A percentile compares a stretch with the other conserved stretches of the same genome.
These are phyloP conservation scores for Noccaea caerulescens DNA, from an alignment of 345 rosid species.

Conservation along the genomic window DNA sequence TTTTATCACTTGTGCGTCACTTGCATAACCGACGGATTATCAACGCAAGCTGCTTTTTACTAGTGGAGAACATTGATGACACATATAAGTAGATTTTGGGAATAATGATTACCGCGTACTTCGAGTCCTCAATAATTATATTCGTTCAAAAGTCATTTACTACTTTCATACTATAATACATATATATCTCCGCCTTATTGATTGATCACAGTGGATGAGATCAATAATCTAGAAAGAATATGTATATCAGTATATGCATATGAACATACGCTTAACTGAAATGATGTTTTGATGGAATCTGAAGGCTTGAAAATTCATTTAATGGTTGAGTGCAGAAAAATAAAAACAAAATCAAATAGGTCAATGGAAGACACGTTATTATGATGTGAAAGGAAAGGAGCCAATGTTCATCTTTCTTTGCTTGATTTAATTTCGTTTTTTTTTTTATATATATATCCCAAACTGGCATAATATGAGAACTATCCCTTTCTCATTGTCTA, in stretches of 20 bases:
- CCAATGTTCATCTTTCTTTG: constrained; percentile 33
- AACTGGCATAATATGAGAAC: constrained; percentile 10
- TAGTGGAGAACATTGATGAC: not conserved
- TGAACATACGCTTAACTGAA: not conserved
- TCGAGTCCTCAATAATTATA: not conserved
- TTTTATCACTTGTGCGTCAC: constrained; percentile 5
- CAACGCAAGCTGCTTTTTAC: constrained; percentile 3
- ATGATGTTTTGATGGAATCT: constrained; percentile 7
- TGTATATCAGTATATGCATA: not conserved
- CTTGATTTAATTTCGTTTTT: not conserved
- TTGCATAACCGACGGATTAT: constrained; percentile 6
- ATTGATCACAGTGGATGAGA: constrained; percentile 18
- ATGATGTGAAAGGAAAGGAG: constrained; percentile 39
- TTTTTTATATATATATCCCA: not conserved
- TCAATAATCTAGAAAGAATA: not conserved
- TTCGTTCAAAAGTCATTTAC: constrained; percentile 15
- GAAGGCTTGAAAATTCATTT: constrained; percentile 13
- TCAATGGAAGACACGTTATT: constrained; percentile 39
- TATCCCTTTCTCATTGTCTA: constrained; percentile 17
- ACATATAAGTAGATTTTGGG: not conserved
- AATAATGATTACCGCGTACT: constrained; percentile 9
- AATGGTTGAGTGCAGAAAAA: not conserved
- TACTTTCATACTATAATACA: constrained; percentile 3
- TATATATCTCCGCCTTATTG: constrained; percentile 7
- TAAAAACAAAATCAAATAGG: constrained; percentile 16